Evolutionary conservation across 2,329 filamentous ascomycete species (phyloP).

Genomic region (Hypoxylon sp.): DNA sequence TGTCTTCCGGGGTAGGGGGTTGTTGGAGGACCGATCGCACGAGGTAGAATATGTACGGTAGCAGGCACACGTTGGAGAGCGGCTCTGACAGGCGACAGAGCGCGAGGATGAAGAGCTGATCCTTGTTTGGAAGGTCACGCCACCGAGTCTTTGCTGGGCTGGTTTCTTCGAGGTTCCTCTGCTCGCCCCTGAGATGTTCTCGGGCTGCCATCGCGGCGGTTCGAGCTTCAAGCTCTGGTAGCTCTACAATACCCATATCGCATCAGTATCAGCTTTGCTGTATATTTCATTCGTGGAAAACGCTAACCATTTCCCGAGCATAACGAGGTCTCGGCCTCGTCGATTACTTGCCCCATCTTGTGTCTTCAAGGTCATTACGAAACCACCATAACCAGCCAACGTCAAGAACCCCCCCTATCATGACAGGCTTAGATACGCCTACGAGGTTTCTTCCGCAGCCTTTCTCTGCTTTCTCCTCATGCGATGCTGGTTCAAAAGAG

Average conservation of each 20-base stretch:
- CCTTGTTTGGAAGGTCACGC: slow-evolving; percentile 54
- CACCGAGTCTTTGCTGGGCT: slow-evolving; percentile 39
- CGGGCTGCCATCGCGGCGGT: slow-evolving; percentile 5
- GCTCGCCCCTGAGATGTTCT: slow-evolving; percentile 20
- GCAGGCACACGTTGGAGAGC: slow-evolving; percentile 73
- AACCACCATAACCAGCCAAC: no score
- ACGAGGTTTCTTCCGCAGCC: neutral
- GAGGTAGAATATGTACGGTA: slow-evolving; percentile 80
- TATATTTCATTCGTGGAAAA: neutral
- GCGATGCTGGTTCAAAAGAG: slow-evolving; percentile 5
- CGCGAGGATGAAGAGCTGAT: slow-evolving; percentile 53
- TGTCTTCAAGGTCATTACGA: slow-evolving; percentile 2
- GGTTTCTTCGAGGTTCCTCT: slow-evolving; percentile 3
- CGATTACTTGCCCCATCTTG: slow-evolving; percentile 28
- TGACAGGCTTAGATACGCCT: neutral
- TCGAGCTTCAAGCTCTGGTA: slow-evolving; percentile 21
- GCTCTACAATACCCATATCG: slow-evolving; percentile 3
- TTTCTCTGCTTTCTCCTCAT: neutral
- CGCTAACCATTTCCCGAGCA: slow-evolving; percentile 32
- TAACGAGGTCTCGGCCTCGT: slow-evolving; percentile 12
- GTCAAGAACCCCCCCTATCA: neutral
- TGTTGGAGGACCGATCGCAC: slow-evolving; percentile 69
- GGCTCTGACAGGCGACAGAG: slow-evolving; percentile 67
- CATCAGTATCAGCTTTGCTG: slow-evolving; percentile 5
- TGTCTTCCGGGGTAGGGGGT: slow-evolving; percentile 37